These are phyloP conservation scores for Whalleya microplaca DNA, from an alignment of 2,329 filamentous ascomycete genomes.

Conservation along the genomic window DNA sequence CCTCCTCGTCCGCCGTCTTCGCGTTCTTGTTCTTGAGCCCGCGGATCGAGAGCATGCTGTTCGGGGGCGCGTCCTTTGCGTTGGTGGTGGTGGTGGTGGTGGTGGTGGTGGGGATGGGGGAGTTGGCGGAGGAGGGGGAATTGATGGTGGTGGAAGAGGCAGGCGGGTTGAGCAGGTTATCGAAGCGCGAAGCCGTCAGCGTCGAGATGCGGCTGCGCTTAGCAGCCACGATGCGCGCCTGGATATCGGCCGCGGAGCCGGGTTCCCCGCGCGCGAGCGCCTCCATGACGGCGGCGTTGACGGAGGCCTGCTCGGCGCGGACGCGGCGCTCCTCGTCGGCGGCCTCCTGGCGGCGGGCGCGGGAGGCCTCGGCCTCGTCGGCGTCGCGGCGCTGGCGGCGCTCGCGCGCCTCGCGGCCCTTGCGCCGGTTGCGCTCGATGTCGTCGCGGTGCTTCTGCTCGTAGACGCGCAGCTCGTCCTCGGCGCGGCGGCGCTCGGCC, in stretches of 20 bases:
- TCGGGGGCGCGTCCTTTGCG: conserved; percentile 23
- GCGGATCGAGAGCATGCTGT: conserved; percentile 66
- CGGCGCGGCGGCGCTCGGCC: conserved; percentile 57
- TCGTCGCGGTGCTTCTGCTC: conserved; percentile 72
- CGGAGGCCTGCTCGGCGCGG: conserved; percentile 63
- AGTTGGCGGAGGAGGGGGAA: too few relatives aligned
- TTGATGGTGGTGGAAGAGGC: conserved; percentile 37
- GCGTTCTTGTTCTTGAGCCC: conserved; percentile 71
- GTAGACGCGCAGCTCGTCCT: conserved; percentile 59
- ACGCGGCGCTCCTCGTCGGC: conserved; percentile 73
- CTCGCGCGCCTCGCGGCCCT: conserved; percentile 60
- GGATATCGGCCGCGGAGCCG: conserved; percentile 62
- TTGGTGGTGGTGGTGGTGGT: conserved; percentile 36
- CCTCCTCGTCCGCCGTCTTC: conserved; percentile 55
- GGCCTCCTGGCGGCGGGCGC: conserved; percentile 65
- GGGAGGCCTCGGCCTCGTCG: conserved; percentile 68
- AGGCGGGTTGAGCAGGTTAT: conserved; percentile 34
- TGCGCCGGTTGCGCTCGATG: conserved; percentile 64
- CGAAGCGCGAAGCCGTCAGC: conserved; percentile 40
- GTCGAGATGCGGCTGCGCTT: conserved; percentile 68
- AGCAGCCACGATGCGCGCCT: conserved; percentile 70
- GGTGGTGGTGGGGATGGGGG: too few relatives aligned
- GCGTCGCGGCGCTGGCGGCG: conserved; percentile 57
- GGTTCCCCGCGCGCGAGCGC: conserved; percentile 65
- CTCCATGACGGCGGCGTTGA: conserved; percentile 70